Evolutionary conservation across 768 basidiomycete species (phyloP), one percentile per base, ranked within the genome.

Genomic region (Russula lepida): DNA sequence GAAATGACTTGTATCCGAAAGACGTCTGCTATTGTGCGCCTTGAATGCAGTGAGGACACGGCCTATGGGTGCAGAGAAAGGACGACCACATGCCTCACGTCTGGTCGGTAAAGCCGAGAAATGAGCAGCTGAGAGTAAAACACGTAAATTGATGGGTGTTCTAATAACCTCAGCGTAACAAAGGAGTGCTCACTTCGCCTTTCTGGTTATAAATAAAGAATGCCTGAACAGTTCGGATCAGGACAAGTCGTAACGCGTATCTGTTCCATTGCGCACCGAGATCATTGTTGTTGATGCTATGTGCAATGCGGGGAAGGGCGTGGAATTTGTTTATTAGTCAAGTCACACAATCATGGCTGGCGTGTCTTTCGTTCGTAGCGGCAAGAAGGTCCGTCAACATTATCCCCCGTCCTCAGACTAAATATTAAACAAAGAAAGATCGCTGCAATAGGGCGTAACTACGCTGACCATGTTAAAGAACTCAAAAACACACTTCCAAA

Each of bases 171-270:
- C 15, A 25, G 3, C 5, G 51, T 23, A 35, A 25, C 12, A 23
- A 32, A 9, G 6, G 7, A 17, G 32, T 23, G 32, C 41, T 46
- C n/a, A 94, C 95, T 83, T 98, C 97, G 74, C 97, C 97, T 74
- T 98, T 98, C 74, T 95, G 93, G 71, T 98, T 99, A 81, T 98
- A 97, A 60, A 98, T 92, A 75, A 98, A 98, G 84, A 98, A 98
- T 51, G 91, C 95, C 95, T 98, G 33, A 49, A 41, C 9, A 23
- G 32, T 39, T 61, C 37, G n/a, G 7, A 13, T 58, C 23, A 56
- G 46, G n/a, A 30, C 12, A 41, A 15, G 15, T 53, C 25, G 19
- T 35, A 30, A 49, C n/a, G 21, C 41, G n/a, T 8, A 9, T 46
- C n/a, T 7, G 17, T 21, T 28, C 13, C 12, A 6, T 33, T 49